Conservation (phyloP, 2,329 filamentous ascomycete genomes). For the Teratosphaeriaceae sp. region DNA sequence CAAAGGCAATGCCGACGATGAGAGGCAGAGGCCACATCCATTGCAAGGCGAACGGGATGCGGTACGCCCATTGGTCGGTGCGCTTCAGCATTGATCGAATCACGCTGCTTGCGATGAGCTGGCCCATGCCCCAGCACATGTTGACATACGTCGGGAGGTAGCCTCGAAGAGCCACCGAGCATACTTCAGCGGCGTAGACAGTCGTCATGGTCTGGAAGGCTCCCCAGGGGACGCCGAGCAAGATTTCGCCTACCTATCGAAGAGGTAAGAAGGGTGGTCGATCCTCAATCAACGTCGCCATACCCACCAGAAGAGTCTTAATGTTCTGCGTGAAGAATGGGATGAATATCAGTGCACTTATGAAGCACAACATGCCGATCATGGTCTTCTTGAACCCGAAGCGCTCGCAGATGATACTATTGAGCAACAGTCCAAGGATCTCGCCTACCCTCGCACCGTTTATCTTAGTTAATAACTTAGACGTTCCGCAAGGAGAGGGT, state of each 20-base stretch:
- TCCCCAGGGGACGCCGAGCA: constrained; percentile 38
- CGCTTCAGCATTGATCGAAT: constrained; percentile 28
- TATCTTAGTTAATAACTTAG: no score
- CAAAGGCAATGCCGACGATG: constrained; percentile 21
- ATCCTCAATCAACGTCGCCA: neutral
- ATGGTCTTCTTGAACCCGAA: constrained; percentile 44
- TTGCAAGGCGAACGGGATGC: constrained; percentile 40
- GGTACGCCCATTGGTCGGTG: constrained; percentile 31
- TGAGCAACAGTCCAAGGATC: constrained; percentile 60
- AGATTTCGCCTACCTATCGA: constrained; percentile 26
- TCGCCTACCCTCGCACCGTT: constrained; percentile 48
- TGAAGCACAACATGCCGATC: constrained; percentile 50
- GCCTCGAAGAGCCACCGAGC: constrained; percentile 32
- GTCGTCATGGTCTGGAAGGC: constrained; percentile 24
- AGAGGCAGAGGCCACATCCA: constrained; percentile 35
- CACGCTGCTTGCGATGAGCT: constrained; percentile 32
- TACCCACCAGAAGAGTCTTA: constrained; percentile 9
- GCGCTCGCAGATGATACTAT: constrained; percentile 58
- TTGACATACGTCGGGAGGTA: constrained; percentile 27
- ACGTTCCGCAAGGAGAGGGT: no score
- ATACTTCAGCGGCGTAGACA: constrained; percentile 35
- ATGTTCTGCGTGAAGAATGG: constrained; percentile 34
- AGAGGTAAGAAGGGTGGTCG: neutral
- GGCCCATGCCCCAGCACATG: constrained; percentile 37
- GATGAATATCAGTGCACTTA: constrained; percentile 47